Evolutionary conservation across 2,329 filamentous ascomycete species (phyloP), one percentile per base, ranked within the genome.

Genomic region (Aspergillus pseudoterreus): DNA sequence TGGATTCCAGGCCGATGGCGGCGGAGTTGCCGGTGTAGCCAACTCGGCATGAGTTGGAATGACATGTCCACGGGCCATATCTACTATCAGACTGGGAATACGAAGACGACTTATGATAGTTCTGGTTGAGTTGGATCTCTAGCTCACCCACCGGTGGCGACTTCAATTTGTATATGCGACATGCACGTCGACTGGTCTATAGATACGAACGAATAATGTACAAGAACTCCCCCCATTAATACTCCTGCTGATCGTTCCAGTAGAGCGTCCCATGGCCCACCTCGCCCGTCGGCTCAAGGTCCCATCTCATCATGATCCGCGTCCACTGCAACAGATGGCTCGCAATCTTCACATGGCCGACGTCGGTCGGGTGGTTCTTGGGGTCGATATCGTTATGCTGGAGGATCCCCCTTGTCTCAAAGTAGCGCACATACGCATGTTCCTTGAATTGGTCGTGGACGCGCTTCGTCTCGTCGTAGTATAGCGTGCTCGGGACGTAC

Each of bases 341-440:
- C 2, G 82, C 82, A 6, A 85, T 65, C 64, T 85, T 85, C 60
- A 84, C 72, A 49, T 83, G 78, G 0, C 82, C 81, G 6, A 83
- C 76, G 60, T 85, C 82, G 0, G 81, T 85, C 0, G 80, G 82
- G 60, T 85, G 82, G 57, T 73, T 83, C 56, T 76, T 73, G 6
- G 82, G 81, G 2, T 73, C 77, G 53, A 83, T 81, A 60, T 84
- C 82, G 56, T 84, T 84, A 59, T 85, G 80, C 57, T 84, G 79
- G 57, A 85, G 62, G 42, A 85, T 80, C 1, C 82, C 82, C 9
- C 75, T 80, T 0, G 79, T 83, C 59, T 83, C 81, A 68, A 85
- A 85, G 57, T 82, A 82, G 59, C 83, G 77, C 27, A 85, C 79
- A 48, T 82, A 84, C 1, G n/a, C 73, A 51, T 75, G 60, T 14